Percentiles rank a stretch among this genome's conserved stretches.
Conservation (phyloP, 371 early-diverging fungal species). For the Furculomyces boomerangus region DNA sequence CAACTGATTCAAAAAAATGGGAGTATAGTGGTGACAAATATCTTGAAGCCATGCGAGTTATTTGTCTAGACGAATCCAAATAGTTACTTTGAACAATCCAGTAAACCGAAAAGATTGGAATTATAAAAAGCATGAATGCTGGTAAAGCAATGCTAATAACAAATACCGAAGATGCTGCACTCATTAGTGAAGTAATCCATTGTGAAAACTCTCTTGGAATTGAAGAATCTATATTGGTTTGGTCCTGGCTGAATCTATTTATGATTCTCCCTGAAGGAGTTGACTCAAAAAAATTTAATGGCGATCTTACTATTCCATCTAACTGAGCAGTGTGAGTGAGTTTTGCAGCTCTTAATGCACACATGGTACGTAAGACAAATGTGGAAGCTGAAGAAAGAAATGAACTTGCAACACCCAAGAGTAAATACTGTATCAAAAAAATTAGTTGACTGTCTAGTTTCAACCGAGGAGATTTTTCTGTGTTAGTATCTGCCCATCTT, state of each 20-base stretch:
- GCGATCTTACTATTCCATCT: conserved; percentile 39
- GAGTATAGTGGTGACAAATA: conserved; percentile 53
- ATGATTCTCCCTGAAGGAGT: conserved; percentile 77
- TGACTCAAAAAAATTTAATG: conserved; percentile 66
- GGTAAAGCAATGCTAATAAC: conserved; percentile 43
- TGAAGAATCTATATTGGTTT: conserved; percentile 53
- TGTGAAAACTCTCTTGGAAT: conserved; percentile 47
- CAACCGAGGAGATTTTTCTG: background rate
- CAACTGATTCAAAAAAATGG: conserved; percentile 34
- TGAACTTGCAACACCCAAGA: conserved; percentile 43
- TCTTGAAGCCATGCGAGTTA: conserved; percentile 74
- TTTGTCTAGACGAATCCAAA: conserved; percentile 54
- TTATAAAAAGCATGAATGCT: conserved; percentile 29
- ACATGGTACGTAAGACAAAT: conserved; percentile 47
- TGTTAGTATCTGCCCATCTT: background rate
- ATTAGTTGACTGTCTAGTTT: background rate
- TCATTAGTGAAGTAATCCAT: conserved; percentile 39
- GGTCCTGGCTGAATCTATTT: conserved; percentile 75
- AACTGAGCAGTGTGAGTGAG: conserved; percentile 16
- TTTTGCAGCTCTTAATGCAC: background rate
- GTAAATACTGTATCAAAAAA: conserved; percentile 33
- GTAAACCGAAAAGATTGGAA: conserved; percentile 22
- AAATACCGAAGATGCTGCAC: conserved; percentile 44
- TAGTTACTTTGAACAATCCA: conserved; percentile 37
- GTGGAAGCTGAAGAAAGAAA: conserved; percentile 43